These are phyloP conservation scores for Penicillium dipodomyicola DNA, from an alignment of 495 filamentous ascomycete genomes.

Conservation along the genomic window DNA sequence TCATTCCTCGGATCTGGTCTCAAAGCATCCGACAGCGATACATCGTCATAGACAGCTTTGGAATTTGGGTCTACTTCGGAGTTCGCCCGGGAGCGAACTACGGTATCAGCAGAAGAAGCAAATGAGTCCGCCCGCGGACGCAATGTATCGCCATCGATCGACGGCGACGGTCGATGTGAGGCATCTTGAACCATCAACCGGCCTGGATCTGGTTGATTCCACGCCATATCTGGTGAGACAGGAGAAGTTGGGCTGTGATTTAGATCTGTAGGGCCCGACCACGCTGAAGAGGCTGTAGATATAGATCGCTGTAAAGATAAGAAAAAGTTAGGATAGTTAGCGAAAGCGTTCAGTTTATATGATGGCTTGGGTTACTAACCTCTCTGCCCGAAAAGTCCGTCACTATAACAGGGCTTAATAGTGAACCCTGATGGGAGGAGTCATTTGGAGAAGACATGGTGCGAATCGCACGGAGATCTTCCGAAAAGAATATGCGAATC, in stretches of 20 bases:
- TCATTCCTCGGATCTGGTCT: conserved; percentile 65
- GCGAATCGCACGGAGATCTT: conserved; percentile 7
- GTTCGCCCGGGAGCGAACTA: conserved; percentile 42
- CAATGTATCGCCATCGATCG: conserved; percentile 51
- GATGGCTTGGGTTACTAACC: conserved; percentile 15
- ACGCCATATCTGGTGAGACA: conserved; percentile 32
- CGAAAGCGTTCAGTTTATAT: conserved; percentile 3
- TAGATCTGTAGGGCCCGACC: conserved; percentile 26
- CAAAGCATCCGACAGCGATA: conserved; percentile 54
- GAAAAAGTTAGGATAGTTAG: neutral
- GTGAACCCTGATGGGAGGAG: conserved; percentile 14
- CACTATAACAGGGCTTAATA: conserved; percentile 22
- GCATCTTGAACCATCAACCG: conserved; percentile 33
- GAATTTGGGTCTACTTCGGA: conserved; percentile 36
- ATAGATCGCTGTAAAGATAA: conserved; percentile 18
- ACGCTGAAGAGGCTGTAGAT: conserved; percentile 23
- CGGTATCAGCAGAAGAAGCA: conserved; percentile 42
- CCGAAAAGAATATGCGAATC: neutral
- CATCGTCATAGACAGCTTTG: conserved; percentile 42
- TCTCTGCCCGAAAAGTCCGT: conserved; percentile 25
- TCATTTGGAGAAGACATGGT: conserved; percentile 26
- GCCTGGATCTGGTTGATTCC: conserved; percentile 23
- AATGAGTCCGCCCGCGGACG: conserved; percentile 49
- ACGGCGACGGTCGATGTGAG: conserved; percentile 39
- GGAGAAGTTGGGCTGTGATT: conserved; percentile 25